Base-by-base conservation (phyloP, 1,139 yeast genomes). In the Hansenula lynferdii region DNA sequence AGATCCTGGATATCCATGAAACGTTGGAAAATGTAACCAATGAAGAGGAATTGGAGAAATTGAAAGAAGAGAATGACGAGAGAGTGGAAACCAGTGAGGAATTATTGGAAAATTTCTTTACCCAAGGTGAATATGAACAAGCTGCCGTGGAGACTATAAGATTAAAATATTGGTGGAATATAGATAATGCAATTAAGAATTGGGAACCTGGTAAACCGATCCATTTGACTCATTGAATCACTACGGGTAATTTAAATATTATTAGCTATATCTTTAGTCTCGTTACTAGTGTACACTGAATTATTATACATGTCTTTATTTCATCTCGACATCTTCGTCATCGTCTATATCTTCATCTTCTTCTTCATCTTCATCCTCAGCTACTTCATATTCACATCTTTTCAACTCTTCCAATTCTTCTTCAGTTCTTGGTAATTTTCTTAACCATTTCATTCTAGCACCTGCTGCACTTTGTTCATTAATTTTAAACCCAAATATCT, bases 381-480 rank as follows among this genome's bases (percentile, higher is more conserved):
- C 84, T 20, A 78, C 62, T 33, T 65, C 70, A 52, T 72, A 80
- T 56, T 81, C 86, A 56, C 92, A 84, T 34, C 61, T 65, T 11
- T 75, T 70, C 48, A 67, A 79, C 56, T 83, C 92, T 39, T 63
- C 65, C 50, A 72, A 62, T 51, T 84, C 87, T 35, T 67, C 75
- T 10, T 63, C 67, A 1, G 79, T 67, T 38, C 67, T 70, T 1
- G 96, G 96, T 47, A 74, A 70, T 61, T 78, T 78, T 50, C 97
- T 76, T 45, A 92, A 69, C 99, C 99, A 92, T 54, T 75, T 77
- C 98, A 92, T 92, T 51, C 97, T 72, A 11, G 95, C 92, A 0
- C 99, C 98, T 35, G 85, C 75, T 17, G 74, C 67, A 39, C 96
- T 83, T 40, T 67, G 58, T 56, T 85, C 95, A 51, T 85, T 78